These are phyloP conservation scores for Asterella californica DNA, from an alignment of 225 moss, liverwort and hornwort species.

Conservation along the genomic window DNA sequence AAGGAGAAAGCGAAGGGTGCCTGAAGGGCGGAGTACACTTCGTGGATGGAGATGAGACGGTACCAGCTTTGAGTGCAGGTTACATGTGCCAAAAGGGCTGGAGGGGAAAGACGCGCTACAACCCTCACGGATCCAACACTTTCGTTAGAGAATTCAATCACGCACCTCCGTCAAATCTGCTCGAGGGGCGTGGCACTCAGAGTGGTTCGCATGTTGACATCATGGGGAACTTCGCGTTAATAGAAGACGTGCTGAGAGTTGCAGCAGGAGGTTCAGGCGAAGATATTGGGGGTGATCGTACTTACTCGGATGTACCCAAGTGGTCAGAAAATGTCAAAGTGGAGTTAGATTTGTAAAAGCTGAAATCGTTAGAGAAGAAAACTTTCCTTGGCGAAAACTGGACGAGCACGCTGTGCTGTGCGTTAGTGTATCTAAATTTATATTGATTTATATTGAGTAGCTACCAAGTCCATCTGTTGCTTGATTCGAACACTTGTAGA, in stretches of 20 bases:
- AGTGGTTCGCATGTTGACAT: slow-evolving; percentile 91
- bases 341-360: slow-evolving; percentile 33
- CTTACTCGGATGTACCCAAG: slow-evolving; percentile 55
- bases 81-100: slow-evolving; percentile 81
- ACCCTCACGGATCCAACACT: slow-evolving; percentile 61
- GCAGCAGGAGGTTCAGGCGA: slow-evolving; percentile 77
- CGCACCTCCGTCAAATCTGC: slow-evolving; percentile 68
- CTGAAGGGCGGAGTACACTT: slow-evolving; percentile 92
- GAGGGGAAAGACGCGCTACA: slow-evolving; percentile 81
- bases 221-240: slow-evolving; percentile 92
- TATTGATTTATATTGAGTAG: too few relatives aligned
- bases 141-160: slow-evolving; percentile 71
- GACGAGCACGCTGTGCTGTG: background rate
- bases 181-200: slow-evolving; percentile 88
- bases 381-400: background rate
- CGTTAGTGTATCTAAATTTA: background rate
- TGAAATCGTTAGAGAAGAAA: background rate
- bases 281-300: slow-evolving; percentile 62
- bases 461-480: background rate
- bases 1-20: slow-evolving; percentile 87
- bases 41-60: slow-evolving; percentile 91
- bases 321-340: slow-evolving; percentile 79
- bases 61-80: slow-evolving; percentile 80
- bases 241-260: slow-evolving; percentile 78
- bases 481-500: background rate